Conservation (phyloP, 495 filamentous ascomycete species). For the Penicillium arizonense region DNA sequence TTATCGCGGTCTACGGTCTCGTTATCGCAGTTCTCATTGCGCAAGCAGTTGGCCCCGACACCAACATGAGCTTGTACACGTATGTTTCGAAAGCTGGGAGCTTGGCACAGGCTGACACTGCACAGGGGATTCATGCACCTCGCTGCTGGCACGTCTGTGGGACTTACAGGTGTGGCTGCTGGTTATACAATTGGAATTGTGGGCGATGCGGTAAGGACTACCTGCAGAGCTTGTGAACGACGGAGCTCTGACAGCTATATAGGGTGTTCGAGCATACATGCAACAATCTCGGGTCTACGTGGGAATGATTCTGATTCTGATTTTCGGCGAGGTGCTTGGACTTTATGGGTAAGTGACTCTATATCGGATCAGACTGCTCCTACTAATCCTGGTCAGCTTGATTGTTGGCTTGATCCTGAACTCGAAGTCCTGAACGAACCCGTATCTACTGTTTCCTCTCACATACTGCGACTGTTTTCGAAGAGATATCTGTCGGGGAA, state of each 20-base stretch:
- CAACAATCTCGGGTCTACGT: conserved; percentile 93
- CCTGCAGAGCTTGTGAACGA: neutral
- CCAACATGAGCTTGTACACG: conserved; percentile 79
- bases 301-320: conserved; percentile 97
- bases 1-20: conserved; percentile 96
- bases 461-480: too few species aligned
- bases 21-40: conserved; percentile 95
- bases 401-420: conserved; percentile 60
- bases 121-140: conserved; percentile 87
- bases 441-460: too few species aligned
- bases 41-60: conserved; percentile 70
- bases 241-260: conserved; percentile 22
- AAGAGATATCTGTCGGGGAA: too few species aligned
- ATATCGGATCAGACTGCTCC: neutral
- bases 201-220: conserved; percentile 69
- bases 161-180: conserved; percentile 88
- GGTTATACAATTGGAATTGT: conserved; percentile 96
- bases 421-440: conserved; percentile 37
- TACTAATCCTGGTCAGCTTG: conserved; percentile 41
- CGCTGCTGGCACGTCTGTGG: conserved; percentile 85
- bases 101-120: conserved; percentile 14
- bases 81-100: conserved; percentile 35
- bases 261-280: conserved; percentile 94
- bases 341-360: conserved; percentile 79
- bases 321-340: conserved; percentile 96